A percentile compares a stretch with the other conserved stretches of the same genome.
Conservation (phyloP, 768 basidiomycete species). For the Leucocoprinus birnbaumii region DNA sequence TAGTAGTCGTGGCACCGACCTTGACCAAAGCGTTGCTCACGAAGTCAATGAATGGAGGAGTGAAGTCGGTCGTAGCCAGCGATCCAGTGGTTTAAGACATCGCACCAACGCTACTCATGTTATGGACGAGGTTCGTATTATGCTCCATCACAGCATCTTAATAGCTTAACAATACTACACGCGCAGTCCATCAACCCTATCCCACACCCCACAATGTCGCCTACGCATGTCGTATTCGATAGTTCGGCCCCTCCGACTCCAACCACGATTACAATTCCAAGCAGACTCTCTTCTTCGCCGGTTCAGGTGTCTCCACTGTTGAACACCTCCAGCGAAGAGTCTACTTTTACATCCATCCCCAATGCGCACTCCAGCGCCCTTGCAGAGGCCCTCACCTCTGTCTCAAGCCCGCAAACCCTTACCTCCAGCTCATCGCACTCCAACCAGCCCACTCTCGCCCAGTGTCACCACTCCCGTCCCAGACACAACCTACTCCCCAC, state of each 20-base stretch:
- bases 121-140: conserved; percentile 45
- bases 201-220: conserved; percentile 44
- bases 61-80: conserved; percentile 30
- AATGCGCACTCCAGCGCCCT: background rate
- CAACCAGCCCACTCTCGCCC: conserved; percentile 2
- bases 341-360: background rate
- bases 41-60: conserved; percentile 55
- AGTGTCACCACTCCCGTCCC: background rate
- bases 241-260: conserved; percentile 24
- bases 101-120: conserved; percentile 27
- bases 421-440: conserved; percentile 10
- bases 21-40: conserved; percentile 48
- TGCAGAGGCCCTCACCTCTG: conserved; percentile 8
- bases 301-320: conserved; percentile 18
- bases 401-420: conserved; percentile 15
- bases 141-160: conserved; percentile 2
- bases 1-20: conserved; percentile 30
- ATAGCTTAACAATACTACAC: conserved; percentile 2
- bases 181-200: conserved; percentile 42
- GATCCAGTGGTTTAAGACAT: conserved; percentile 25
- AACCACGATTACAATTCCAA: conserved; percentile 19
- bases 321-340: conserved; percentile 8
- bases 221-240: conserved; percentile 46
- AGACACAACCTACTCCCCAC: conserved; percentile 2
- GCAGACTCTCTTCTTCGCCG: conserved; percentile 21